Base-by-base conservation (phyloP, 306 rosid species). In the Trichosanthes cucumerina region DNA sequence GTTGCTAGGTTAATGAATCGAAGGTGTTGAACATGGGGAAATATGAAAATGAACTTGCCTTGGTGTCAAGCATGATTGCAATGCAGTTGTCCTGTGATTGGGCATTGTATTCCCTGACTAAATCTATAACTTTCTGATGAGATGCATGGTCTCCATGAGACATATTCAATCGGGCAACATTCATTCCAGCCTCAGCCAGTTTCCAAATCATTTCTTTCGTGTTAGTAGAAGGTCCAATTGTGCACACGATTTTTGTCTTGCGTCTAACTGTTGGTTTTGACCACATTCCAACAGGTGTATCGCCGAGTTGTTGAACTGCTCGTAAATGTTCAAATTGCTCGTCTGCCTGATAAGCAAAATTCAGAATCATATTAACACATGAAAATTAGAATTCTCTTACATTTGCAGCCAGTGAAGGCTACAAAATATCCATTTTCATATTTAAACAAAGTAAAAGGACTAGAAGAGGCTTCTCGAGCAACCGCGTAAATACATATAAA, bases 121-220 rank as follows among this genome's bases (percentile, higher is more conserved):
- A 86, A 79, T 95, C 97, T 73, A 95, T 95, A 79, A 95, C 93
- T 83, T 92, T 95, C 88, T 92, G 88, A 86, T 95, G 98, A 80
- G 98, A 95, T 46, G 97, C 90, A 41, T 95, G 98, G 81, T 95
- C 99, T 36, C 99, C 99, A 34, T 92, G 99, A 16, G 99, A 95
- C 99, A 95, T 95, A 80, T 95, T 95, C 85, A 95, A 18, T 26
- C 99, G 90, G 1, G 99, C 99, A 81, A 95, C 99, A 72, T 95
- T 95, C 97, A 95, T 95, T 44, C 99, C 99, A 60, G 96, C 89
- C 83, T 95, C 99, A 28, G 99, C 99, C 70, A 95, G 73, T 90
- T 95, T 95, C 99, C 99, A 95, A 63, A 95, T 91, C 99, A 95
- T 92, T 80, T 95, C 99, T 39, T 83, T 81, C 0, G 99, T 92